Evolutionary conservation across 2,329 filamentous ascomycete genomes (phyloP), one percentile per base, ranked within the genome.

Genomic region (Blumeriella jaapii): DNA sequence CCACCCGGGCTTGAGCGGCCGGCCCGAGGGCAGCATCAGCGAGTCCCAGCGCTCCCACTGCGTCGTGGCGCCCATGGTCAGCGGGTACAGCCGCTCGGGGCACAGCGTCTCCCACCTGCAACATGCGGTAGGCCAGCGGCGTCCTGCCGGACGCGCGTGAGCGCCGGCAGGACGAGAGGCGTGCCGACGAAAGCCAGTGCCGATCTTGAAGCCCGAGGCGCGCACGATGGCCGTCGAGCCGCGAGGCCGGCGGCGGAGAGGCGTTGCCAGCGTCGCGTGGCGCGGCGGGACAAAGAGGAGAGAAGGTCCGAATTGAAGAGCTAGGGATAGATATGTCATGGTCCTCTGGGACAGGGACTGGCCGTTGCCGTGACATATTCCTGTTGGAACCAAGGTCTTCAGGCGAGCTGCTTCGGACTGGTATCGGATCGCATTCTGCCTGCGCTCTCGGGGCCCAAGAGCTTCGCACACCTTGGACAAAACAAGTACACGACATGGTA

Each of bases 121-220:
- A 45, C 56, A 63, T 62, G 6, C 55, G 52, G 36, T 62, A 62
- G 14, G 51, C 52, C 2, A 53, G 19, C 13, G 46, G 47, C 3
- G 33, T 37, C 8, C n/a, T 48, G 30, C 0, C 37, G 41, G 1
- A 40, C 26, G 2, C 37, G 12, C 11, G 40, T 40, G 2, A 51
- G 33, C 2, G 36, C 38, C 1, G 43, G 43, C 2, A 40, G 29
- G 9, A 51, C 42, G 2, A 49, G 34, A 2, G 53, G 53, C 2
- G 53, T 55, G 12, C 53, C 53, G 6, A 48, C 51, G 27, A 56
- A n/a, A 56, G 1, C 53, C 53, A 1, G 53, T 56, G 2, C 42
- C 31, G 15, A 56, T 52, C 13, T 41, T 42, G 36, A 50, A 52
- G 3, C 32, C 25, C 5, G 45, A 44, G 0, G 34, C 30, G 14